These are phyloP conservation scores for Rhodotorula sp. DNA, from an alignment of 1,284 basidiomycete species.

Conservation along the genomic window DNA sequence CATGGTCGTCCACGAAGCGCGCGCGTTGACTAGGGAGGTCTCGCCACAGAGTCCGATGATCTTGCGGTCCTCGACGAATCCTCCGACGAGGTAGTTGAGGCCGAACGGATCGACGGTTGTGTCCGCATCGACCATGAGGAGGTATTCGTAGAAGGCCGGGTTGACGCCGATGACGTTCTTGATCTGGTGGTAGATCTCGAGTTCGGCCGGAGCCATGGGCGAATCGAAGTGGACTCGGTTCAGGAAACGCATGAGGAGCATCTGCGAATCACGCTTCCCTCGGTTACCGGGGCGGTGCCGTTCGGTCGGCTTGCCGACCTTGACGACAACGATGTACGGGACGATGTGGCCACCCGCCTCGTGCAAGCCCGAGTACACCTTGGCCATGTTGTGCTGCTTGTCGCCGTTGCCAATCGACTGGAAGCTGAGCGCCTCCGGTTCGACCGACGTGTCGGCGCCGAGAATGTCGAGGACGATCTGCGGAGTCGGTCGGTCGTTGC, in stretches of 20 bases:
- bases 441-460: constrained; percentile 85
- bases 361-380: constrained; percentile 94
- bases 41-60: constrained; percentile 95
- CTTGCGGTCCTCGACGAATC: constrained; percentile 41
- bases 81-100: constrained; percentile 40
- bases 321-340: constrained; percentile 75
- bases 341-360: constrained; percentile 93
- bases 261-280: constrained; percentile 95
- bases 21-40: constrained; percentile 88
- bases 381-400: constrained; percentile 97
- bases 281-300: constrained; percentile 88
- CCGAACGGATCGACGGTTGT: constrained; percentile 54
- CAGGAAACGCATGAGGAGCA: constrained; percentile 94
- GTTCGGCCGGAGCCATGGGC: constrained; percentile 92
- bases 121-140: constrained; percentile 97
- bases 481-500: constrained; percentile 52
- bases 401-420: constrained; percentile 89
- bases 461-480: constrained; percentile 94
- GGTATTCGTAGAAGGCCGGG: constrained; percentile 94
- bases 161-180: constrained; percentile 99
- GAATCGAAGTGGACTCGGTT: constrained; percentile 96
- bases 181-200: constrained; percentile 99
- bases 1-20: constrained; percentile 94
- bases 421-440: constrained; percentile 93
- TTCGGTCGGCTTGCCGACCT: constrained; percentile 94